Percentiles rank a stretch among this genome's conserved stretches.
phyloP scores from a whole-genome alignment of 1,139 yeast species.

The Taiozyma onychis region DNA sequence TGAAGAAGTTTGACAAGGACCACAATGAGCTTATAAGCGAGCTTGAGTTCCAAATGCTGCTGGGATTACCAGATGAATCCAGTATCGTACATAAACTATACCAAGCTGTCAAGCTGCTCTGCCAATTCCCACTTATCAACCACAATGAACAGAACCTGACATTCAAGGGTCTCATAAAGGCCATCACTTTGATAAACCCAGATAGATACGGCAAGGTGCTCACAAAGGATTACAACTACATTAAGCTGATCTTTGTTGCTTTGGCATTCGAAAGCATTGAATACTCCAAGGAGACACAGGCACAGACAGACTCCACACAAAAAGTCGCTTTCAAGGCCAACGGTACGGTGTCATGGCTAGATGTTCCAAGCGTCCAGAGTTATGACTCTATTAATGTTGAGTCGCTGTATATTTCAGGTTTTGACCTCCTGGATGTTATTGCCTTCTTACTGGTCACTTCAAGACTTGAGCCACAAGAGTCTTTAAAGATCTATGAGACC shows the following conservation, averaged over 20 bases:
- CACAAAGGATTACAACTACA: slow-evolving; percentile 28
- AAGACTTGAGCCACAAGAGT: slow-evolving; percentile 25
- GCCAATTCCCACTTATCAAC: slow-evolving; percentile 40
- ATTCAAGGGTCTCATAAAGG: slow-evolving; percentile 37
- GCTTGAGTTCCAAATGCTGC: slow-evolving; percentile 23
- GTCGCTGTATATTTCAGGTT: slow-evolving; percentile 31
- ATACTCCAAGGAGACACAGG: slow-evolving; percentile 8
- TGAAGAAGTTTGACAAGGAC: slow-evolving; percentile 26
- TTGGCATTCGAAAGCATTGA: slow-evolving; percentile 23
- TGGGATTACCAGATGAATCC: slow-evolving; percentile 28
- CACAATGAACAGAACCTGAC: slow-evolving; percentile 30
- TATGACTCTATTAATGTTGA: slow-evolving; percentile 30
- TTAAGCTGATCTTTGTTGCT: slow-evolving; percentile 35
- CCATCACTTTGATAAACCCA: slow-evolving; percentile 32
- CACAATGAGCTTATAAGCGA: slow-evolving; percentile 25
- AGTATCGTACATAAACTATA: slow-evolving; percentile 29
- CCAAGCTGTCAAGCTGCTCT: slow-evolving; percentile 30
- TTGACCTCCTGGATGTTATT: slow-evolving; percentile 33
- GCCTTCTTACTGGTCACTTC: slow-evolving; percentile 39
- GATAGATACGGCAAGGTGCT: slow-evolving; percentile 32
- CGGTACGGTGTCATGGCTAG: slow-evolving; percentile 25
- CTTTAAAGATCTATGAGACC: slow-evolving; percentile 17
- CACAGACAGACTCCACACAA: slow-evolving; percentile 5
- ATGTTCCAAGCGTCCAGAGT: slow-evolving; percentile 22
- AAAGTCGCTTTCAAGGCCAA: slow-evolving; percentile 6